Conservation (phyloP, 495 filamentous ascomycete species). For the Antarctomyces pellizariae region DNA sequence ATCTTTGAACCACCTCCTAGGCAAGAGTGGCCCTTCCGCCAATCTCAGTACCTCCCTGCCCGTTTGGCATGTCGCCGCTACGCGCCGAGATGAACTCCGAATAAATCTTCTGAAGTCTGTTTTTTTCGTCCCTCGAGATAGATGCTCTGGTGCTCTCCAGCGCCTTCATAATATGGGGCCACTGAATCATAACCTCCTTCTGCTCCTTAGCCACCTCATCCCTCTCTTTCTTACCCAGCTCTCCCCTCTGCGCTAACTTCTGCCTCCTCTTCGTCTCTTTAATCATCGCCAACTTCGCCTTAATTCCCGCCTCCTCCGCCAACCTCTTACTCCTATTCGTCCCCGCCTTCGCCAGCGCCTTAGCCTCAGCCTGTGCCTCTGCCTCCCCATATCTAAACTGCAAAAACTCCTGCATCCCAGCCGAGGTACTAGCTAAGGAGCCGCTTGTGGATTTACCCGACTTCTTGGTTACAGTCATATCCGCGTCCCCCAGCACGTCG, state of each 20-base stretch:
- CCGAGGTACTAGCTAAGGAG: slow-evolving; percentile 12
- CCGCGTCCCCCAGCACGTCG: slow-evolving; percentile 52
- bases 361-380: slow-evolving; percentile 20
- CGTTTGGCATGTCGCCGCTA: slow-evolving; percentile 84
- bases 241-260: slow-evolving; percentile 5
- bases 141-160: slow-evolving; percentile 62
- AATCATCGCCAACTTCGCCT: slow-evolving; percentile 49
- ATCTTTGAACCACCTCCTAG: too few relatives aligned
- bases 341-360: slow-evolving; percentile 15
- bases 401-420: slow-evolving; percentile 31
- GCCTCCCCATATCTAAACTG: slow-evolving; percentile 64
- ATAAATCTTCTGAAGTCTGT: slow-evolving; percentile 58
- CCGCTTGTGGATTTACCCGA: slow-evolving; percentile 14
- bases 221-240: slow-evolving; percentile 5
- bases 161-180: slow-evolving; percentile 64
- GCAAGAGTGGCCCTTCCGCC: slow-evolving; percentile 81
- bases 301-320: slow-evolving; percentile 46
- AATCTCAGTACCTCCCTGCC: slow-evolving; percentile 72
- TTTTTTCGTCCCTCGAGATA: slow-evolving; percentile 51
- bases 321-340: slow-evolving; percentile 24
- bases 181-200: slow-evolving; percentile 59
- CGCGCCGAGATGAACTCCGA: slow-evolving; percentile 74
- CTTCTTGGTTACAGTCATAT: slow-evolving; percentile 15
- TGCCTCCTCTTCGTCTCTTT: slow-evolving; percentile 40
- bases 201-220: slow-evolving; percentile 18